A percentile compares a stretch with the other conserved stretches of the same genome.
Conservation (phyloP, 2,329 filamentous ascomycete species). For the Elsinoe necatrix region DNA sequence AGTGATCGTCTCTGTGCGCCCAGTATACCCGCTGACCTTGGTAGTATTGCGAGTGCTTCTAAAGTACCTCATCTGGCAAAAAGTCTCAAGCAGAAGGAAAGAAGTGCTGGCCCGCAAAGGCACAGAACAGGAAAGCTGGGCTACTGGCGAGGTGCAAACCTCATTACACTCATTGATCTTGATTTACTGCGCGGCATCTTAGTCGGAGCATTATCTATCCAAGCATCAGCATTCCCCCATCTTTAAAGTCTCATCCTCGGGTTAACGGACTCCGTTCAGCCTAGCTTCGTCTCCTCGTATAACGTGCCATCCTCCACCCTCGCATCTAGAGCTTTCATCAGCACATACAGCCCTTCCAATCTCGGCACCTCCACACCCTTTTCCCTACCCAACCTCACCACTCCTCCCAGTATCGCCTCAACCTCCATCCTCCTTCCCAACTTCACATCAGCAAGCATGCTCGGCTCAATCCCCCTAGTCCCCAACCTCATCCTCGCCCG, state of each 20-base stretch:
- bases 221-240: not conserved
- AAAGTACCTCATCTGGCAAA: not conserved
- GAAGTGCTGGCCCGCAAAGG: not conserved
- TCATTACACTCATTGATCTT: not conserved
- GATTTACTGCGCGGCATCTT: not conserved
- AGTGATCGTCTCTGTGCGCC: not conserved
- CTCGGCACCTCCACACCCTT: conserved; percentile 35
- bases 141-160: conserved; percentile 5
- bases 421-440: conserved; percentile 38
- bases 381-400: conserved; percentile 34
- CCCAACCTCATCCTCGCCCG: conserved; percentile 32
- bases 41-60: conserved; percentile 10
- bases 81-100: not conserved
- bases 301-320: conserved; percentile 22
- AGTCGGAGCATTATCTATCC: not conserved
- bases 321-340: conserved; percentile 37
- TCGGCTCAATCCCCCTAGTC: conserved; percentile 38
- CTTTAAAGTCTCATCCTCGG: not conserved
- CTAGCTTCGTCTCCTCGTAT: not conserved
- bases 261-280: not conserved
- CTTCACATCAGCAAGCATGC: conserved; percentile 43
- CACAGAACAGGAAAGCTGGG: conserved; percentile 1
- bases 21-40: not conserved
- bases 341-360: conserved; percentile 38
- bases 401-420: conserved; percentile 44